Evolutionary conservation across 1,139 yeast genomes (phyloP).

Genomic region (Suhomyces terraborum): DNA sequence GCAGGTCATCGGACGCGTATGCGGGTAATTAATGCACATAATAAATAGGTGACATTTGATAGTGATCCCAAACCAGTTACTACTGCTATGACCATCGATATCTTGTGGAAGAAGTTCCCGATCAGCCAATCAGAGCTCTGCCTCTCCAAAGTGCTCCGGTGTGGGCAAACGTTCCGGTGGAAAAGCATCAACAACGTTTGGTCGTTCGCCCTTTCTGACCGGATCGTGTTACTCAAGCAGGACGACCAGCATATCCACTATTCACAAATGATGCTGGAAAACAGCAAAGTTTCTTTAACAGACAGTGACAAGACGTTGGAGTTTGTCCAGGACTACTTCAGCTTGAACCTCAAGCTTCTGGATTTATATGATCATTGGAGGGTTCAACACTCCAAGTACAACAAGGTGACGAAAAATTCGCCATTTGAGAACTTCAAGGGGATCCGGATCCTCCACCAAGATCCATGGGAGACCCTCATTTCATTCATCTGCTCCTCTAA

Average conservation of each 20-base stretch:
- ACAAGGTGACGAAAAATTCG: constrained; percentile 37
- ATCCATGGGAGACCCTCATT: constrained; percentile 93
- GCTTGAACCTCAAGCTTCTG: constrained; percentile 55
- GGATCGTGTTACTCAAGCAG: constrained; percentile 56
- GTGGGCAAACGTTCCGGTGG: constrained; percentile 89
- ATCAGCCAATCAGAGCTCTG: constrained; percentile 49
- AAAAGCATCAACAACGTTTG: constrained; percentile 58
- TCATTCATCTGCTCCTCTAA: constrained; percentile 95
- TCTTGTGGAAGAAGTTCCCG: constrained; percentile 21
- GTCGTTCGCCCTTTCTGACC: constrained; percentile 56
- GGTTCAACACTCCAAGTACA: constrained; percentile 43
- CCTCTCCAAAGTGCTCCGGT: constrained; percentile 70
- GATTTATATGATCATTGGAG: constrained; percentile 66
- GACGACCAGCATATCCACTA: constrained; percentile 36
- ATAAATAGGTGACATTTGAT: not conserved
- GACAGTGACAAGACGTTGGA: constrained; percentile 28
- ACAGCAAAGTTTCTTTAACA: not conserved
- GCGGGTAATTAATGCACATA: constrained; percentile 6
- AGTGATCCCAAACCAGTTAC: not conserved
- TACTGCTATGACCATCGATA: constrained; percentile 13
- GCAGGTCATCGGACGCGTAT: constrained; percentile 11
- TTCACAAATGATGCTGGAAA: constrained; percentile 29
- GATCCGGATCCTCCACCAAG: constrained; percentile 81
- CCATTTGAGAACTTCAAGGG: constrained; percentile 59
- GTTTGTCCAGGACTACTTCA: constrained; percentile 68